A percentile compares a stretch with the other conserved stretches of the same genome.
phyloP scores from a whole-genome alignment of 306 rosid species.

The Datisca glomerata region DNA sequence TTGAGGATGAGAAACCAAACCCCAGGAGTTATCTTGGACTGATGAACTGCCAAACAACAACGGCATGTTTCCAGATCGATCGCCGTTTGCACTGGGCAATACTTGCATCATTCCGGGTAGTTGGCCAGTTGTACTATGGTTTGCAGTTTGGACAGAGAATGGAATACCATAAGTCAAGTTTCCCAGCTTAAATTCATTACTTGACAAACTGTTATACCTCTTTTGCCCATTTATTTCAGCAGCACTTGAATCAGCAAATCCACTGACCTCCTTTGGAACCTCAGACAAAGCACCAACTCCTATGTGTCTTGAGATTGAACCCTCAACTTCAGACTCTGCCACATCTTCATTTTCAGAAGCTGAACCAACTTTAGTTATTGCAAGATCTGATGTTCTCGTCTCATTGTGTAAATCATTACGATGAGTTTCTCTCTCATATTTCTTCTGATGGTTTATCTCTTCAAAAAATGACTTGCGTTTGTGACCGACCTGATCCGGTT shows the following conservation, averaged over 20 bases:
- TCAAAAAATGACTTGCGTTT: slow-evolving; percentile 22
- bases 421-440: background rate
- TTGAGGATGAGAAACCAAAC: slow-evolving; percentile 63
- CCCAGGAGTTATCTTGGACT: slow-evolving; percentile 79
- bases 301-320: slow-evolving; percentile 51
- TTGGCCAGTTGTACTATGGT: slow-evolving; percentile 26
- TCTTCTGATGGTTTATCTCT: background rate
- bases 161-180: background rate
- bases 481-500: slow-evolving; percentile 30
- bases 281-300: slow-evolving; percentile 49
- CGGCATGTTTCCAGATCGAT: slow-evolving; percentile 56
- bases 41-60: slow-evolving; percentile 60
- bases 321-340: slow-evolving; percentile 35
- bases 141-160: slow-evolving; percentile 5
- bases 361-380: background rate
- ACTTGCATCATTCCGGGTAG: slow-evolving; percentile 62
- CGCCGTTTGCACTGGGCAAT: slow-evolving; percentile 45
- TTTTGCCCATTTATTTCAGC: slow-evolving; percentile 3
- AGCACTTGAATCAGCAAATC: slow-evolving; percentile 11
- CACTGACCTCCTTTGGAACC: slow-evolving; percentile 41
- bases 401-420: background rate
- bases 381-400: background rate
- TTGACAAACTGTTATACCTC: slow-evolving; percentile 6
- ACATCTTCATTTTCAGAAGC: background rate
- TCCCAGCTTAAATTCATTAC: slow-evolving; percentile 1